Percentiles rank a stretch among this genome's conserved stretches.
Conservation (phyloP, 2,329 filamentous ascomycete species). For the Emergomyces africanus region DNA sequence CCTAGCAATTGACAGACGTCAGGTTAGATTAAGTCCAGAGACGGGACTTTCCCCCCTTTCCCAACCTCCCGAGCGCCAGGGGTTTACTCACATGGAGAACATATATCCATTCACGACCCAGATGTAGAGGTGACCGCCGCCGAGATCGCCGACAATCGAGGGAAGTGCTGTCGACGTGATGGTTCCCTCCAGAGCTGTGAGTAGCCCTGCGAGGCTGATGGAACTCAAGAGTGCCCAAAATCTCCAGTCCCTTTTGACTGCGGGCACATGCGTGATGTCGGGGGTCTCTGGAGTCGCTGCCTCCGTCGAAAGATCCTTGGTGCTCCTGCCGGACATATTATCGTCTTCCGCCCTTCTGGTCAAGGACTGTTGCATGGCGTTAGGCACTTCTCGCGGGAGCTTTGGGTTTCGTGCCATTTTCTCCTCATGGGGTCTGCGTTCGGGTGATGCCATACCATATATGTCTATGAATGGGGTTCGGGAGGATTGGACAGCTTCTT, state of each 20-base stretch:
- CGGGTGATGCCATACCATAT: neutral
- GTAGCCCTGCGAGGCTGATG: slow-evolving; percentile 9
- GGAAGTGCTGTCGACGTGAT: slow-evolving; percentile 29
- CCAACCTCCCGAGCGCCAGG: neutral
- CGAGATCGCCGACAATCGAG: slow-evolving; percentile 21
- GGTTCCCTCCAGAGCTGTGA: slow-evolving; percentile 24
- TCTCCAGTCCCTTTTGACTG: neutral
- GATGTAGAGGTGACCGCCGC: slow-evolving; percentile 18
- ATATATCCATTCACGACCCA: slow-evolving; percentile 23
- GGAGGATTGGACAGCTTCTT: neutral
- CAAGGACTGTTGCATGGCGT: neutral
- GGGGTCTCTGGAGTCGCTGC: neutral
- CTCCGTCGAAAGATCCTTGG: neutral
- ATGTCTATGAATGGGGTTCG: neutral
- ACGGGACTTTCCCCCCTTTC: too few species aligned
- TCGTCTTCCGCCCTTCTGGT: neutral
- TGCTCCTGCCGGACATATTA: neutral
- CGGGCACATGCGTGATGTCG: too few species aligned
- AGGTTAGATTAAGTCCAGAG: neutral
- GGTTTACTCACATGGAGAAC: slow-evolving; percentile 9
- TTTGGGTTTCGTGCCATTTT: neutral
- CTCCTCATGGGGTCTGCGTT: neutral
- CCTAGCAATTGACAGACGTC: neutral
- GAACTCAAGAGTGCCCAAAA: neutral
- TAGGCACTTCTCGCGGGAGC: neutral